phyloP scores from a whole-genome alignment of 1,284 basidiomycete genomes.

The Fomitopsis palustris region DNA sequence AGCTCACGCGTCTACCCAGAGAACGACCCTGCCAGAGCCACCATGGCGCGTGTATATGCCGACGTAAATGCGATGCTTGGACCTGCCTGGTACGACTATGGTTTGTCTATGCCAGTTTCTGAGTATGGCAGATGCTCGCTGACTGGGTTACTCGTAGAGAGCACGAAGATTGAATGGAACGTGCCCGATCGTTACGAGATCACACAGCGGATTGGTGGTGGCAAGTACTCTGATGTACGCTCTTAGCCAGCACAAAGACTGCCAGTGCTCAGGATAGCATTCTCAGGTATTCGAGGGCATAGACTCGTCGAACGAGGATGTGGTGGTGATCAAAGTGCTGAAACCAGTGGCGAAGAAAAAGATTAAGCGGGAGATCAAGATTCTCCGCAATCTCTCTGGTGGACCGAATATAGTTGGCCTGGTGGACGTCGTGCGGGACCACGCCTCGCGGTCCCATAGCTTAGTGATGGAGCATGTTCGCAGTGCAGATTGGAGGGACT shows the following conservation, averaged over 20 bases:
- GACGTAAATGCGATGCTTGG: constrained; percentile 71
- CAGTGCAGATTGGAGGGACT: constrained; percentile 81
- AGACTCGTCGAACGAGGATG: constrained; percentile 75
- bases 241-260: background rate
- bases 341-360: constrained; percentile 93
- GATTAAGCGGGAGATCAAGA: constrained; percentile 93
- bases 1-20: background rate
- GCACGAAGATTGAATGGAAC: constrained; percentile 80
- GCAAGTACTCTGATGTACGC: constrained; percentile 90
- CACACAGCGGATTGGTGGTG: constrained; percentile 93
- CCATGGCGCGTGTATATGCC: constrained; percentile 60
- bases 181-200: constrained; percentile 98
- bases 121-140: background rate
- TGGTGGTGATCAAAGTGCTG: constrained; percentile 86
- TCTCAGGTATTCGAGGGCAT: constrained; percentile 83
- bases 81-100: constrained; percentile 79
- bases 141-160: constrained; percentile 41
- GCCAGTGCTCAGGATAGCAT: background rate
- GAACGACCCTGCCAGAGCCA: background rate
- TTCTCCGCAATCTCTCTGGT: constrained; percentile 82
- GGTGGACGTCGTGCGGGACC: constrained; percentile 82
- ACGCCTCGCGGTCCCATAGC: constrained; percentile 73
- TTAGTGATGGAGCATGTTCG: constrained; percentile 85
- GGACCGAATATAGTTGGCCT: constrained; percentile 84
- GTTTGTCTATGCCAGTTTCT: constrained; percentile 33